Base-by-base conservation (phyloP, 2,329 filamentous ascomycete genomes). In the Talaromyces pinophilus region DNA sequence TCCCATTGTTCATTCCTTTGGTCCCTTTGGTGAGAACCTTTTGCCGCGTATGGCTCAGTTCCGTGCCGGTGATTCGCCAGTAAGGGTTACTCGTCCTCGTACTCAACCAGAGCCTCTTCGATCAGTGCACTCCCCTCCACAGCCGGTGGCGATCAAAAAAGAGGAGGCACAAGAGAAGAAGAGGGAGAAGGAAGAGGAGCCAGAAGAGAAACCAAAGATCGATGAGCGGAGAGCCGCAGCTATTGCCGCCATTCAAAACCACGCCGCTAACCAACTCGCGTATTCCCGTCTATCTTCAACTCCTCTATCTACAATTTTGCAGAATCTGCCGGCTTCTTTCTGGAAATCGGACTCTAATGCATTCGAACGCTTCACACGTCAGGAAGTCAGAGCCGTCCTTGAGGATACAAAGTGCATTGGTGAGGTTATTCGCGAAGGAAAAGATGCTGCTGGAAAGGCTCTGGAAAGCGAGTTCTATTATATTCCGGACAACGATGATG, bases 381-480 rank as follows among this genome's bases (percentile, higher is more conserved):
- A 86, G 1, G 86, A 88, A 50, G 85, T 98, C 62, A 89, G 89
- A 67, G 82, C 81, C 55, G 85, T 96, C 66, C 86, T 98, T 52
- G 90, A 93, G 75, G 82, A 83, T 28, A 91, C 92, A 5, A 79
- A 86, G 8, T 97, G 92, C 75, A 88, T 98, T 69, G 95, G 95
- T 57, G 90, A 95, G 77, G 97, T 99, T 72, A 85, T 86, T 62
- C 90, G 95, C 46, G 90, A 94, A 77, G 95, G 95, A 75, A 99
- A 98, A 79, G 95, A 99, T 76, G 95, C 95, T 5, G 94, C 95
- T 0, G 95, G 95, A 71, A 95, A 97, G 81, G 82, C 90, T 6
- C 86, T 99, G 0, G 94, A 99, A 83, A 96, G 92, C 82, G 93
- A 99, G 78, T 98, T 96, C 78, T 98, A 98, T 80, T 99, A 99